Conservation (phyloP, 2,329 filamentous ascomycete species). For the Hyphodiscus sp. region DNA sequence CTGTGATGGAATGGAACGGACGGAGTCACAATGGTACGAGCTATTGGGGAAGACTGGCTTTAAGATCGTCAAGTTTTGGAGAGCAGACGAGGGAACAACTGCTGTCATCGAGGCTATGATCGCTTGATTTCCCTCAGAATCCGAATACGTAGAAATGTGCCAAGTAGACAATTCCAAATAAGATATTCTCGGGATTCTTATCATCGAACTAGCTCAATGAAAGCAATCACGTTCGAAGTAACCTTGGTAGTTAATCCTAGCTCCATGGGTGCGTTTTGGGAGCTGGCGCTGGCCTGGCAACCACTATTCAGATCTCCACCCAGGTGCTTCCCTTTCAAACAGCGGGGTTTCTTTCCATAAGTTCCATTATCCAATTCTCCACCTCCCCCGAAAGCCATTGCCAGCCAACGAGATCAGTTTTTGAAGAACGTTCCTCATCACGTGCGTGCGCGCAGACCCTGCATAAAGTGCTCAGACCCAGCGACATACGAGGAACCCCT, state of each 20-base stretch:
- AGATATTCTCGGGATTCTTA: too few species aligned
- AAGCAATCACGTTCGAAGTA: too few species aligned
- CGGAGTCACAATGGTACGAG: conserved; percentile 17
- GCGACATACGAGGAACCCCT: background rate
- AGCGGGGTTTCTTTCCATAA: background rate
- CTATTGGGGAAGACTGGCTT: conserved; percentile 18
- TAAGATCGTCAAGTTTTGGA: conserved; percentile 23
- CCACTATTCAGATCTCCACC: too few species aligned
- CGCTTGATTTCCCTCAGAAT: background rate
- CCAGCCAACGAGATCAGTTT: background rate
- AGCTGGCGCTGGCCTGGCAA: too few species aligned
- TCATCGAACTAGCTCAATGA: too few species aligned
- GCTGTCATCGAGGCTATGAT: conserved; percentile 3
- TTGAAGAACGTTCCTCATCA: background rate
- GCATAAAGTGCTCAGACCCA: background rate
- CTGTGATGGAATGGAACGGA: conserved; percentile 19
- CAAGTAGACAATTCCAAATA: too few species aligned
- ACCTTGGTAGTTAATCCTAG: too few species aligned
- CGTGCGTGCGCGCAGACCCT: background rate
- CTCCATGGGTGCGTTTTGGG: too few species aligned
- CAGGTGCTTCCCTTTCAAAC: background rate
- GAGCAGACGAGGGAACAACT: conserved; percentile 10
- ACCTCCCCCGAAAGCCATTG: background rate
- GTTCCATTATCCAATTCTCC: background rate
- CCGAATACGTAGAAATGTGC: too few species aligned